A percentile compares a stretch with the other conserved stretches of the same genome.
phyloP scores from a whole-genome alignment of 2,329 filamentous ascomycete species.

The Colletotrichum tofieldiae region DNA sequence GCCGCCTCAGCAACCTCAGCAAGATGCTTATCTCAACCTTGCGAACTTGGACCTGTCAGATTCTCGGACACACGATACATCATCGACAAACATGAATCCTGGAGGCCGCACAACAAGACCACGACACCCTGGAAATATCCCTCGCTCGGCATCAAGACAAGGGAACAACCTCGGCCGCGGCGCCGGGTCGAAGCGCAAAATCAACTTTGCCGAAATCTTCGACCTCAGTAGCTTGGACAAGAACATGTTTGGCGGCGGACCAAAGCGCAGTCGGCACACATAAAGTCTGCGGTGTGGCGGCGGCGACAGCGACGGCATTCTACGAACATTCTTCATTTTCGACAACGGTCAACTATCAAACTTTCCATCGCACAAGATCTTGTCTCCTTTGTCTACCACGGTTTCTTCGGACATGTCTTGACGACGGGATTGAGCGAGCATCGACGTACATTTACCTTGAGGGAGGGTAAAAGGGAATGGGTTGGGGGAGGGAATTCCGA shows the following conservation, averaged over 20 bases:
- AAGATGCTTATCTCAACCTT: constrained; percentile 71
- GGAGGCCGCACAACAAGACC: constrained; percentile 36
- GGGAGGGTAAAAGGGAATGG: constrained; percentile 1
- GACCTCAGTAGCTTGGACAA: constrained; percentile 78
- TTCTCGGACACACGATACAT: constrained; percentile 59
- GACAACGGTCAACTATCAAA: constrained; percentile 20
- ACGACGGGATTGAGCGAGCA: constrained; percentile 39
- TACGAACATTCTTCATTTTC: constrained; percentile 23
- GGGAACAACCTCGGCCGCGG: constrained; percentile 70
- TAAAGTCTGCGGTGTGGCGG: constrained; percentile 46
- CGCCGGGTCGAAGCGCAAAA: constrained; percentile 80
- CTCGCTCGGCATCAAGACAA: constrained; percentile 37
- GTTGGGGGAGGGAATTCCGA: constrained; percentile 8
- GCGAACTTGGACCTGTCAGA: constrained; percentile 75
- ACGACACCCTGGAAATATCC: constrained; percentile 39
- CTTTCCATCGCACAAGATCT: constrained; percentile 3
- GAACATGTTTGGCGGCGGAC: constrained; percentile 67
- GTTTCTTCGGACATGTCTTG: constrained; percentile 34
- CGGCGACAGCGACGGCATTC: neutral
- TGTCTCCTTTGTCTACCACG: constrained; percentile 25
- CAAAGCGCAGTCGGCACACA: constrained; percentile 67
- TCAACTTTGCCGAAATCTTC: constrained; percentile 83
- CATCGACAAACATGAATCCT: constrained; percentile 46
- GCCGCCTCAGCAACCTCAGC: constrained; percentile 57
- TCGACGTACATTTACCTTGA: constrained; percentile 28